phyloP scores from a whole-genome alignment of 805 yeast species.

The Starmerella cellae region DNA sequence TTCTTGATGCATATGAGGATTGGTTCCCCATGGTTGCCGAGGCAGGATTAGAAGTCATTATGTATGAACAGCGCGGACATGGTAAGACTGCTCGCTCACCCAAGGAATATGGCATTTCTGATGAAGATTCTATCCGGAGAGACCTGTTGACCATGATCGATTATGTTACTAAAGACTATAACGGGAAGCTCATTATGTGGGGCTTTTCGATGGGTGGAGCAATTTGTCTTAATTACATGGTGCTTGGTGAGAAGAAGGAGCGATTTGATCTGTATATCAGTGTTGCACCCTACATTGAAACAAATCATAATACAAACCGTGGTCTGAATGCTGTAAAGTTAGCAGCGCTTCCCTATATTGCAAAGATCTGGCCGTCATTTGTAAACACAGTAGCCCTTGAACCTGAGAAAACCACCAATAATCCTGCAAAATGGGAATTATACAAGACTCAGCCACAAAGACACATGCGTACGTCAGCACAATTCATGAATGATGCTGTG shows the following conservation, averaged over 20 bases:
- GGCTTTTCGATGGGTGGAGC: constrained; percentile 34
- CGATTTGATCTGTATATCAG: constrained; percentile 27
- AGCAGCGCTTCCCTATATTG: constrained; percentile 21
- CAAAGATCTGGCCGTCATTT: constrained; percentile 23
- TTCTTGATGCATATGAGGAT: constrained; percentile 24
- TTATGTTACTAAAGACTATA: constrained; percentile 10
- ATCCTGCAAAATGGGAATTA: constrained; percentile 19
- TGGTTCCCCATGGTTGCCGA: constrained; percentile 24
- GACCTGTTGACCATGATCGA: constrained; percentile 27
- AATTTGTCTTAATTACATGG: constrained; percentile 27
- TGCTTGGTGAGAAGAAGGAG: constrained; percentile 26
- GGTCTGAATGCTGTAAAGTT: constrained; percentile 22
- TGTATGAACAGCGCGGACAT: constrained; percentile 31
- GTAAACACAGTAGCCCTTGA: constrained; percentile 20
- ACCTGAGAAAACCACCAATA: constrained; percentile 23
- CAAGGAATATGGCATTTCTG: constrained; percentile 26
- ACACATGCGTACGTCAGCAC: constrained; percentile 23
- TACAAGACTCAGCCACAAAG: constrained; percentile 23
- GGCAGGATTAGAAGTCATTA: constrained; percentile 28
- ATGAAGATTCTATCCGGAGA: constrained; percentile 24
- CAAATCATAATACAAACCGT: constrained; percentile 15
- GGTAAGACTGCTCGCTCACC: constrained; percentile 26
- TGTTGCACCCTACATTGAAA: constrained; percentile 26
- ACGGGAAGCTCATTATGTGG: constrained; percentile 24
- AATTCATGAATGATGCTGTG: constrained; percentile 26